Evolutionary conservation across 257 asterid species (phyloP), one percentile per base, ranked within the genome.

Genomic region (Anisodus tanguticus): DNA sequence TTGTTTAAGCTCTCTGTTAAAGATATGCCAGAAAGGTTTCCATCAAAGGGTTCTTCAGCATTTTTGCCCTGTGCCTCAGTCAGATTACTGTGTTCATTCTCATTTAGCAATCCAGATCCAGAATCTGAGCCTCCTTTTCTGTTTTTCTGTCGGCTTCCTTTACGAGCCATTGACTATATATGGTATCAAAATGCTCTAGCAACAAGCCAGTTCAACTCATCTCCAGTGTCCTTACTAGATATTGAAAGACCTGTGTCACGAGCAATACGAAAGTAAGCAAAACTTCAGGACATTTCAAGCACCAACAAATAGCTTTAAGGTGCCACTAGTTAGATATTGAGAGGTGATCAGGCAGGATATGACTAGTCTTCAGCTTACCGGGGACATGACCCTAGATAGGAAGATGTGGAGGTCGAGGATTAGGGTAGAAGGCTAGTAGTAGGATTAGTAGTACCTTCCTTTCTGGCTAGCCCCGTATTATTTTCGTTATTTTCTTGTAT

Each of bases 111-210:
- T 76, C 87, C 87, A 74, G 93, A 82, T 64, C 79, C 89, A 84
- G 90, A 79, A 83, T 69, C 88, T 68, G 93, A 67, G 87, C 80
- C 91, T 82, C 87, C 91, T 68, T 86, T 90, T 81, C 90, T 91
- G 41, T 88, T 85, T 90, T 90, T 91, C 77, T 88, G 95, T 83
- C 89, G 93, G 81, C 76, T 90, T 83, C 92, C 89, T 68, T 91
- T 93, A 86, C 91, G 88, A 89, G 91, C 95, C 97, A 93, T 93
- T 49, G 79, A 54, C 86, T 49, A 76, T 55, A 84, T 74, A 45
- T 49, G 78, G 41, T 68, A 66, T 82, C 82, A 64, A 79, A 77
- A 62, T 57, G 82, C 16, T 66, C 68, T 80, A 37, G 59, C 59
- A 57, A 35, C 67, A 71, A 62, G 76, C 83, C 80, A 87, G 85